These are phyloP conservation scores for Botrytis squamosa DNA, from an alignment of 2,329 filamentous ascomycete species.

Conservation along the genomic window DNA sequence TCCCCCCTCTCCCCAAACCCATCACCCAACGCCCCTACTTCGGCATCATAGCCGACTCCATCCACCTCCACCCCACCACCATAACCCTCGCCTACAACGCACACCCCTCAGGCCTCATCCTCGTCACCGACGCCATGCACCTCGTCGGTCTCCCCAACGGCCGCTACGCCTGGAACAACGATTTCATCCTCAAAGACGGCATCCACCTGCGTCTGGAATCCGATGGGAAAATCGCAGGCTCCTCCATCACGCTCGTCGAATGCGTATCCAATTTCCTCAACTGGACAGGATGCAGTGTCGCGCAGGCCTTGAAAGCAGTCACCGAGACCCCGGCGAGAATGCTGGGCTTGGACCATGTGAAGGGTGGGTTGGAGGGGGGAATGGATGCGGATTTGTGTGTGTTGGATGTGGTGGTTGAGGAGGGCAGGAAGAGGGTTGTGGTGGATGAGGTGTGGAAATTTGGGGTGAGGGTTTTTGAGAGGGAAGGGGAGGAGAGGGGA, in stretches of 20 bases:
- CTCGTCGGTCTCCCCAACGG: slow-evolving; percentile 82
- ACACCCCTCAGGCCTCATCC: slow-evolving; percentile 78
- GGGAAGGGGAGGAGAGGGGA: background rate
- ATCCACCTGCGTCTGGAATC: slow-evolving; percentile 72
- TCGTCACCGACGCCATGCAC: slow-evolving; percentile 92
- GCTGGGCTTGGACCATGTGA: slow-evolving; percentile 65
- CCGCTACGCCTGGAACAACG: slow-evolving; percentile 74
- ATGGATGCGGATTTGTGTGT: slow-evolving; percentile 70
- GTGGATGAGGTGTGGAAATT: slow-evolving; percentile 33
- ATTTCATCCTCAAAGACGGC: slow-evolving; percentile 67
- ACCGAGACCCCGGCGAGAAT: slow-evolving; percentile 76
- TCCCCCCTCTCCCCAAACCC: background rate
- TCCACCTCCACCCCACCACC: slow-evolving; percentile 83
- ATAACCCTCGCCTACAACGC: slow-evolving; percentile 88
- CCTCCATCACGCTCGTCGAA: slow-evolving; percentile 71
- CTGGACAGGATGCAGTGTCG: slow-evolving; percentile 68
- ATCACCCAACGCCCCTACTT: slow-evolving; percentile 64
- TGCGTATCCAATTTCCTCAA: slow-evolving; percentile 79
- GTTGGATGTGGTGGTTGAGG: slow-evolving; percentile 53
- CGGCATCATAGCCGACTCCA: slow-evolving; percentile 86
- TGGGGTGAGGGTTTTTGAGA: slow-evolving; percentile 27
- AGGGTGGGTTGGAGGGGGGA: slow-evolving; percentile 63
- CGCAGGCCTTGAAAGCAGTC: slow-evolving; percentile 68
- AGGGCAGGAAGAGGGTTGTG: slow-evolving; percentile 49
- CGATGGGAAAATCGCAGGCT: slow-evolving; percentile 75